These are phyloP conservation scores for Arxiozyma heterogenica DNA, from an alignment of 1,139 yeast species.

Conservation along the genomic window DNA sequence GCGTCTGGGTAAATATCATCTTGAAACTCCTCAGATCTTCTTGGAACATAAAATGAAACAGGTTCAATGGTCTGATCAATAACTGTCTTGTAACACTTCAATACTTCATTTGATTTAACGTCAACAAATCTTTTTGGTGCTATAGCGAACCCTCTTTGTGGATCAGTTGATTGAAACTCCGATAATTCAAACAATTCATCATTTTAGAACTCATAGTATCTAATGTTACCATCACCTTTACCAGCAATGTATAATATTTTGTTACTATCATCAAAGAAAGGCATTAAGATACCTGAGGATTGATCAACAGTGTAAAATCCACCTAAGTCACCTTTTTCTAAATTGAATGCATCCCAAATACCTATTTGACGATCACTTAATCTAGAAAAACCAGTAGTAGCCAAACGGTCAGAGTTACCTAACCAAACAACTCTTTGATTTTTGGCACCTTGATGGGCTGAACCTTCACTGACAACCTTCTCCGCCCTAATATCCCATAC, in stretches of 20 bases:
- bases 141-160: constrained; percentile 92
- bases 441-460: constrained; percentile 90
- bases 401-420: constrained; percentile 74
- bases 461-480: constrained; percentile 68
- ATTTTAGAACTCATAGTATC: constrained; percentile 78
- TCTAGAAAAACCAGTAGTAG: constrained; percentile 93
- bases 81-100: constrained; percentile 73
- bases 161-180: constrained; percentile 78
- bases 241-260: constrained; percentile 84
- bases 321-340: constrained; percentile 76
- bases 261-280: constrained; percentile 75
- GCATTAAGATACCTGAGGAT: constrained; percentile 88
- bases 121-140: constrained; percentile 77
- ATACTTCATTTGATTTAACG: constrained; percentile 74
- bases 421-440: constrained; percentile 83
- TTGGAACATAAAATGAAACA: constrained; percentile 81
- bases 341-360: constrained; percentile 73
- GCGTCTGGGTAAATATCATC: constrained; percentile 89
- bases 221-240: constrained; percentile 96
- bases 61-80: constrained; percentile 81
- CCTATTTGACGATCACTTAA: constrained; percentile 92
- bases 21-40: constrained; percentile 88
- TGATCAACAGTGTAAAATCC: constrained; percentile 81
- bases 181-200: constrained; percentile 76
- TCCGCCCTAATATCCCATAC: constrained; percentile 85